Conservation (phyloP, 768 basidiomycete genomes). For the Astraeus odoratus region DNA sequence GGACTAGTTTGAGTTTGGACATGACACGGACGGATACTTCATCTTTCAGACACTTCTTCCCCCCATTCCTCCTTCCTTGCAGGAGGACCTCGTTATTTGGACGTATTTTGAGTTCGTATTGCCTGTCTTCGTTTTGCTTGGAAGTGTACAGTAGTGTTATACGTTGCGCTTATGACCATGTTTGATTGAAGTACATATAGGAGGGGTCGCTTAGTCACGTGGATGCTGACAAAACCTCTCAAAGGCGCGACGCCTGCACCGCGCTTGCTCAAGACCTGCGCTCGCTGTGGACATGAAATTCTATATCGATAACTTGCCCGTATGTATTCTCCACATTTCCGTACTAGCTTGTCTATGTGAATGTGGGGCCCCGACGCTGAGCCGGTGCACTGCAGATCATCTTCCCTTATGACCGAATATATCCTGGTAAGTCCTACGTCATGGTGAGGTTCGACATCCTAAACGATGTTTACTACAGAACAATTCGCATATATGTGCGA, state of each 20-base stretch:
- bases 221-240: too few relatives aligned
- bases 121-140: not conserved
- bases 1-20: too few relatives aligned
- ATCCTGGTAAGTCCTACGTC: constrained; percentile 62
- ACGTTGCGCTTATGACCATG: not conserved
- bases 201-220: too few relatives aligned
- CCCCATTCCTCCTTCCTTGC: not conserved
- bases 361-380: not conserved
- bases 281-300: constrained; percentile 80
- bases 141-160: not conserved
- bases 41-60: not conserved
- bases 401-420: constrained; percentile 93
- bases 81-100: too few relatives aligned
- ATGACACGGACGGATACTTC: not conserved
- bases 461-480: constrained; percentile 46
- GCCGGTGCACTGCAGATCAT: constrained; percentile 48
- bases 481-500: constrained; percentile 99
- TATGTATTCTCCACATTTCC: constrained; percentile 27
- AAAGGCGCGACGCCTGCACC: too few relatives aligned
- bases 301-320: constrained; percentile 73
- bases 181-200: not conserved
- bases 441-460: not conserved
- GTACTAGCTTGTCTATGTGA: not conserved
- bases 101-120: not conserved
- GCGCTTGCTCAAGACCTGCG: too few relatives aligned